Evolutionary conservation across 1,284 basidiomycete genomes (phyloP).

Genomic region (Leccinum angustisporum): DNA sequence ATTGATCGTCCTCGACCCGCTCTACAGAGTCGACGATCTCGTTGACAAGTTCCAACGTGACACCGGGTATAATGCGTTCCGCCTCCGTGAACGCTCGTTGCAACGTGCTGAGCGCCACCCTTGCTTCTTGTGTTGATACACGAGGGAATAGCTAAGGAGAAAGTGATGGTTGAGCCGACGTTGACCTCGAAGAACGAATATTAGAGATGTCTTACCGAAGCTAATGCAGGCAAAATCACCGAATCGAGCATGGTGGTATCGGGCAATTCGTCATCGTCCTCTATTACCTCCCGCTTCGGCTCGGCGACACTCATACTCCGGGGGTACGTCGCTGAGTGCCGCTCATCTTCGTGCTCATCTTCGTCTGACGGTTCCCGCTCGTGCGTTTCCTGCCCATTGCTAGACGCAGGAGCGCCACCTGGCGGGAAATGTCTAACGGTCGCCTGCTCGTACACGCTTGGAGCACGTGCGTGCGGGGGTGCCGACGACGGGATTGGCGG

Average conservation of each 20-base stretch:
- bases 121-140: slow-evolving; percentile 39
- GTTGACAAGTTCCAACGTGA: slow-evolving; percentile 79
- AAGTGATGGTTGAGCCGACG: slow-evolving; percentile 39
- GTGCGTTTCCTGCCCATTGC: too few relatives aligned
- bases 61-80: slow-evolving; percentile 84
- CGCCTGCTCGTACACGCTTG: too few relatives aligned
- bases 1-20: slow-evolving; percentile 65
- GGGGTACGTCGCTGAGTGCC: too few relatives aligned
- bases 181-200: slow-evolving; percentile 33
- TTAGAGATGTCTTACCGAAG: slow-evolving; percentile 67
- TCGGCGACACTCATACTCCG: too few relatives aligned
- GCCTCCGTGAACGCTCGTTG: slow-evolving; percentile 89
- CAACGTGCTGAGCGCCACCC: slow-evolving; percentile 72
- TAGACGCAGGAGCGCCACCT: too few relatives aligned
- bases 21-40: slow-evolving; percentile 44
- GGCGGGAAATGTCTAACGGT: too few relatives aligned
- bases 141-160: slow-evolving; percentile 76
- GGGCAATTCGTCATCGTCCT: too few relatives aligned
- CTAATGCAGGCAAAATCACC: slow-evolving; percentile 91
- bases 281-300: too few relatives aligned
- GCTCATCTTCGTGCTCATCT: too few relatives aligned
- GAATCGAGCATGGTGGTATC: slow-evolving; percentile 50
- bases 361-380: too few relatives aligned
- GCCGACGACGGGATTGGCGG: slow-evolving; percentile 40
- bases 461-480: too few relatives aligned